Conservation (phyloP, 2,329 filamentous ascomycete genomes). For the Aureobasidium vineae region DNA sequence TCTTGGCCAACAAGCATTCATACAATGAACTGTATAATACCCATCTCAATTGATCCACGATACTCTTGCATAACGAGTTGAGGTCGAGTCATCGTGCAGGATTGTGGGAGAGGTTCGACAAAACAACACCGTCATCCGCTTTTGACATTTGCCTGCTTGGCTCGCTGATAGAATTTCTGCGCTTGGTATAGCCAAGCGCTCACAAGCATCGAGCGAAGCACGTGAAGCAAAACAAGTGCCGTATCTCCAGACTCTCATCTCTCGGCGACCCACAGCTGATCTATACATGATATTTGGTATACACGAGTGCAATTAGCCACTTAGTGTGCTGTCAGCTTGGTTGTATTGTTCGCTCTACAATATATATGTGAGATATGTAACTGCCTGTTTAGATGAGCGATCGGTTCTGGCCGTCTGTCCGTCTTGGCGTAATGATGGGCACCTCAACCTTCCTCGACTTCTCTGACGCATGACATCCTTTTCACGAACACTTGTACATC, state of each 20-base stretch:
- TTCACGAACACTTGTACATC: neutral
- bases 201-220: too few species aligned
- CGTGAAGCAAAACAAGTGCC: too few species aligned
- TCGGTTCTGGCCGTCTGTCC: neutral
- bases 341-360: neutral
- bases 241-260: too few species aligned
- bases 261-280: neutral
- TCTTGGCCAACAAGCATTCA: neutral
- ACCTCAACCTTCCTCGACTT: neutral
- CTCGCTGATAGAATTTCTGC: too few species aligned
- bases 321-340: neutral
- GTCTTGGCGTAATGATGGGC: constrained; percentile 2
- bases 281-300: neutral
- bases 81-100: neutral
- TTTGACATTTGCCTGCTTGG: too few species aligned
- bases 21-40: neutral
- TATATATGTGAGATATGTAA: neutral
- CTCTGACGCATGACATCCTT: neutral
- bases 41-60: neutral
- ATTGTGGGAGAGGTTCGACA: too few species aligned
- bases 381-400: neutral
- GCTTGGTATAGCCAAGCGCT: too few species aligned
- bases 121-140: too few species aligned
- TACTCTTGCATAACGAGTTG: neutral
- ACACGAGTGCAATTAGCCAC: neutral